These are phyloP conservation scores for Lepiota brunneoincarnata DNA, from an alignment of 768 basidiomycete genomes.

Conservation along the genomic window DNA sequence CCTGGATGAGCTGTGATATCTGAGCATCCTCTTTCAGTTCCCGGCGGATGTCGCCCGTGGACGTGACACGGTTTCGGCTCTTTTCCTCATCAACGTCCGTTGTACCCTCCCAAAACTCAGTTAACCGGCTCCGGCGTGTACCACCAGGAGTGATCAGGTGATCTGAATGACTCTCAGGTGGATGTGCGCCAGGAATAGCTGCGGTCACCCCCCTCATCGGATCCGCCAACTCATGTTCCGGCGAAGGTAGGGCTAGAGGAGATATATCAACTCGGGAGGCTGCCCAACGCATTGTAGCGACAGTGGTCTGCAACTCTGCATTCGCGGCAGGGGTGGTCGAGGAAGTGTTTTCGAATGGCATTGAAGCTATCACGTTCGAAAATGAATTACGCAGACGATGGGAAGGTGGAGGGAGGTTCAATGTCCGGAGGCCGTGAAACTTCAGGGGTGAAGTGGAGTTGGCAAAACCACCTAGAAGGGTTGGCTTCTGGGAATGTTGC, in stretches of 20 bases:
- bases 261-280: slow-evolving; percentile 80
- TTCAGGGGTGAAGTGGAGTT: slow-evolving; percentile 17
- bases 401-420: slow-evolving; percentile 22
- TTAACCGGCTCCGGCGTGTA: slow-evolving; percentile 53
- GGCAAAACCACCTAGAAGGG: background rate
- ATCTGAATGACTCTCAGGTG: slow-evolving; percentile 24
- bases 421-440: slow-evolving; percentile 17
- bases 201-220: slow-evolving; percentile 79
- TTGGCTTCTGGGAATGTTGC: background rate
- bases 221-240: slow-evolving; percentile 89
- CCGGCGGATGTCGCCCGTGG: slow-evolving; percentile 10
- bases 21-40: slow-evolving; percentile 4
- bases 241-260: slow-evolving; percentile 84
- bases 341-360: slow-evolving; percentile 14
- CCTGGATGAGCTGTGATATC: slow-evolving; percentile 1
- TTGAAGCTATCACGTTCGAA: slow-evolving; percentile 18
- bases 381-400: slow-evolving; percentile 36
- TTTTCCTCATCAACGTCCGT: slow-evolving; percentile 52
- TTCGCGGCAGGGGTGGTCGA: slow-evolving; percentile 26
- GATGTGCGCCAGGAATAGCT: slow-evolving; percentile 62
- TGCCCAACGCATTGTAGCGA: slow-evolving; percentile 86
- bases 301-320: slow-evolving; percentile 60
- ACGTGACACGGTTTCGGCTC: slow-evolving; percentile 13
- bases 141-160: slow-evolving; percentile 44
- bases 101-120: slow-evolving; percentile 78